Percentiles rank a stretch among this genome's conserved stretches.
Conservation (phyloP, 2,329 filamentous ascomycete genomes). For the Botrytis hyacinthi region DNA sequence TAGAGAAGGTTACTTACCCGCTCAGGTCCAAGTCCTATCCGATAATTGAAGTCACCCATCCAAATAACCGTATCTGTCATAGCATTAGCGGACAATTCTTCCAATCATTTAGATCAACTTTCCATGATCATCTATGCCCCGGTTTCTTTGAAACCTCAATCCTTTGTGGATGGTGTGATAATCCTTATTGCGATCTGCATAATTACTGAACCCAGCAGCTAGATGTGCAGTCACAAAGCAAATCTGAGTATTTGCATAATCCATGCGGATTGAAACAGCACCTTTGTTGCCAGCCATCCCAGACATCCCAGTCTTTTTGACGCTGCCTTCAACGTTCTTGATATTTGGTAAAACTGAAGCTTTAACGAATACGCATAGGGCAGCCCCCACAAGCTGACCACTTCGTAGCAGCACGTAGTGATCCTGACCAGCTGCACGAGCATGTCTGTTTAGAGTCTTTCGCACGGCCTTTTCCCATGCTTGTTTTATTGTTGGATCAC, state of each 20-base stretch:
- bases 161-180: conserved; percentile 70
- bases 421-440: conserved; percentile 62
- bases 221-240: conserved; percentile 97
- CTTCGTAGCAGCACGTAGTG: conserved; percentile 88
- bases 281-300: conserved; percentile 98
- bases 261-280: conserved; percentile 91
- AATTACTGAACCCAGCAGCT: conserved; percentile 93
- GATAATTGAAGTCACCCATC: conserved; percentile 98
- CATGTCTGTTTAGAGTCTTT: conserved; percentile 70
- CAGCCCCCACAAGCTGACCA: conserved; percentile 91
- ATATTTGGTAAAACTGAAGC: conserved; percentile 73
- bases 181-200: conserved; percentile 92
- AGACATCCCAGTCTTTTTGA: conserved; percentile 93
- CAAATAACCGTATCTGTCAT: conserved; percentile 72
- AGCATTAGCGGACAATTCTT: conserved; percentile 29
- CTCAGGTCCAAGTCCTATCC: conserved; percentile 81
- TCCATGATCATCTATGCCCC: conserved; percentile 89
- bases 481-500: conserved; percentile 80
- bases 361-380: conserved; percentile 87
- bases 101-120: conserved; percentile 25
- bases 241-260: conserved; percentile 87
- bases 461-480: conserved; percentile 84
- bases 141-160: conserved; percentile 84
- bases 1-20: conserved; percentile 49
- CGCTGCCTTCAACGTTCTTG: conserved; percentile 93